phyloP scores from a whole-genome alignment of 148 eudicot genomes.

The Silene latifolia region DNA sequence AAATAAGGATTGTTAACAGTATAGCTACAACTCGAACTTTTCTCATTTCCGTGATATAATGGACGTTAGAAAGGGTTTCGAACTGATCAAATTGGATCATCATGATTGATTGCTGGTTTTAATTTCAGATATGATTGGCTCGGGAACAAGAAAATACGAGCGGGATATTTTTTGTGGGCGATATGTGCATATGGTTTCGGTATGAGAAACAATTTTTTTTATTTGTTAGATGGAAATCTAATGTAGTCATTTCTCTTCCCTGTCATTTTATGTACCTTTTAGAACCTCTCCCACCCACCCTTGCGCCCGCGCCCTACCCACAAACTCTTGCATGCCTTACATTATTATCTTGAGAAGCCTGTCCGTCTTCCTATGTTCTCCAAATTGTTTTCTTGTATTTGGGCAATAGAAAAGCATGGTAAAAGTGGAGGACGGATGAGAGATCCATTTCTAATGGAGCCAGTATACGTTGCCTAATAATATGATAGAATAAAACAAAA shows the following conservation, averaged over 20 bases:
- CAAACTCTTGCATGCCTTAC: no score
- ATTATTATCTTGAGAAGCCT: no score
- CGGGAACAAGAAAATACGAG: conserved; percentile 63
- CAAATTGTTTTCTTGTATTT: no score
- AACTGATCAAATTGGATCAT: not conserved
- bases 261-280: not conserved
- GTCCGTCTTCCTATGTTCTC: no score
- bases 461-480: no score
- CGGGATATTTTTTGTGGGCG: conserved; percentile 92
- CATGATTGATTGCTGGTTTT: not conserved
- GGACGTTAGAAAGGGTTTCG: not conserved
- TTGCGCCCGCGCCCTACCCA: no score
- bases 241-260: not conserved
- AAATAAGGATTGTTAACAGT: no score
- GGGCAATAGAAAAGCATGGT: no score
- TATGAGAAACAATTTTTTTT: conserved; percentile 22
- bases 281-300: not conserved
- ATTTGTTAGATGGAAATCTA: not conserved
- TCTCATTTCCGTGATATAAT: not conserved
- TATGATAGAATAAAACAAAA: no score
- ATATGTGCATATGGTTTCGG: conserved; percentile 92
- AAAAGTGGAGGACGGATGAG: no score
- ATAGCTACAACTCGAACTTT: not conserved
- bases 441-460: no score
- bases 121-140: conserved; percentile 88